Conservation (phyloP, 495 filamentous ascomycete genomes). For the Xylaria palmicola region DNA sequence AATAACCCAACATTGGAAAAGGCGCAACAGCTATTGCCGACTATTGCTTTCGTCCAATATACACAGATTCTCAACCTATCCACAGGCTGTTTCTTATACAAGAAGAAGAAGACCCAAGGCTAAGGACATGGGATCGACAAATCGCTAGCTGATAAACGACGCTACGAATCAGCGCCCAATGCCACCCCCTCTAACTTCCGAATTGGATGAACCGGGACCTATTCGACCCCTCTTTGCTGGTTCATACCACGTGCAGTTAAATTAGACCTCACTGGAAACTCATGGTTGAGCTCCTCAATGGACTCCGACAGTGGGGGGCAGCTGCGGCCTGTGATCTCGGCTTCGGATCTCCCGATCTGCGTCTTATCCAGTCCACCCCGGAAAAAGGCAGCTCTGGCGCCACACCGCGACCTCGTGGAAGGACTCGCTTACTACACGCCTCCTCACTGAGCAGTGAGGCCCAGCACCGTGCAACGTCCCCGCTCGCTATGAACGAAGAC, state of each 20-base stretch:
- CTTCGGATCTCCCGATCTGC: constrained; percentile 52
- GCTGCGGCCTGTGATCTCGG: constrained; percentile 45
- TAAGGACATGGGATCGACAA: no score
- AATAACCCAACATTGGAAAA: background rate
- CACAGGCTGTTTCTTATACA: background rate
- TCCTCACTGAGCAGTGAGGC: constrained; percentile 58
- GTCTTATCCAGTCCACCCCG: constrained; percentile 63
- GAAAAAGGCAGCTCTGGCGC: constrained; percentile 62
- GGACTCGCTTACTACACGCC: constrained; percentile 58
- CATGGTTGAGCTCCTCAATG: background rate
- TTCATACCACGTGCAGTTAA: no score
- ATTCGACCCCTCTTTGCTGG: no score
- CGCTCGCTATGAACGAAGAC: constrained; percentile 50
- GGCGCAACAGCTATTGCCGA: background rate
- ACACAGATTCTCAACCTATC: background rate
- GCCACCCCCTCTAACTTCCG: no score
- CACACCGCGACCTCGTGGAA: constrained; percentile 70
- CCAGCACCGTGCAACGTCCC: background rate
- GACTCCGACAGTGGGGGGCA: background rate
- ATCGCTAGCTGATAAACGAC: no score
- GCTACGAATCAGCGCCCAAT: no score
- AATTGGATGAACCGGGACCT: no score
- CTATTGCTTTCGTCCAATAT: background rate
- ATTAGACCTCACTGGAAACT: background rate
- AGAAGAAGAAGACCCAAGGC: background rate